Base-by-base conservation (phyloP, 1,139 yeast species). In the Diutina mesorugosa region DNA sequence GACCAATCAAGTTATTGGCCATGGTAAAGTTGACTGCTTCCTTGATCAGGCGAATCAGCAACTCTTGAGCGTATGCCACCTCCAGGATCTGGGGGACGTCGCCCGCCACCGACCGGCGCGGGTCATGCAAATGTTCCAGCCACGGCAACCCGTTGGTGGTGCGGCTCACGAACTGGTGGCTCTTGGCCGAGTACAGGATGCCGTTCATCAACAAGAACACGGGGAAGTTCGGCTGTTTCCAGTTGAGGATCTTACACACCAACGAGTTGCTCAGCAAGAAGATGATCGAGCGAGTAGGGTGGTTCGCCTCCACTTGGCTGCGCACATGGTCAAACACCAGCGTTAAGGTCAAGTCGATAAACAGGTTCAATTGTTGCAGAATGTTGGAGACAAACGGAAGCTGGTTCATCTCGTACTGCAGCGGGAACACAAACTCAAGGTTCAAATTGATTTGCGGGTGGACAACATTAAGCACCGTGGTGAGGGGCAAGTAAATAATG, bases 141-240 rank as follows among this genome's bases (percentile, higher is more conserved):
- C 51, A 47, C 21, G 35, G 51, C 47, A 76, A 64, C 3, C 80
- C 80, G 61, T 76, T 76, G 3, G 79, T 72, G 2, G 78, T 71
- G 58, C 77, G 65, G 5, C 73, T 69, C 61, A 75, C 79, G 59
- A 76, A 76, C 9, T 57, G 58, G 18, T 62, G 61, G 47, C 64
- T 60, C 2, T 61, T 53, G 58, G 61, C 61, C 60, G 73, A 71
- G 66, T 69, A 80, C 45, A 74, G 73, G 46, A 85, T 73, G 12
- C 90, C 89, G 64, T 83, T 85, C 81, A 91, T 82, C 56, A 85
- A 81, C 69, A 88, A 87, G 62, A 93, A 85, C 0, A 93, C 98
- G 0, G 99, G 97, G 70, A 87, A 93, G 69, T 91, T 93, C 5
- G 99, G 99, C 70, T 93, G 99, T 69, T 93, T 93, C 99, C 99